Base-by-base conservation (phyloP, 169 alveolate species). In the Babesia bovis region DNA sequence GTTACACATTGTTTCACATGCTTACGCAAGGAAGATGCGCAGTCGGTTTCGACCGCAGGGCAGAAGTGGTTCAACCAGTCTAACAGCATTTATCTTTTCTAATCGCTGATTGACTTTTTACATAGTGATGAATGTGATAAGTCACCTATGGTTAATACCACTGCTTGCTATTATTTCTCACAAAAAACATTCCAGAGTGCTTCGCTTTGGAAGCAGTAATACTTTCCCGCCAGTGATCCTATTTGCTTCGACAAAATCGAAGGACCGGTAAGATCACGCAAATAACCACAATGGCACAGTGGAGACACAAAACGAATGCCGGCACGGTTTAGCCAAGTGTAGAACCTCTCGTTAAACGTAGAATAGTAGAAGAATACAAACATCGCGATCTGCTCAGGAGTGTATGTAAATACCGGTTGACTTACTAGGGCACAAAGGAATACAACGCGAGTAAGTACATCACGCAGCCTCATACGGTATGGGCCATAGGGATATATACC, bases 401-500 rank as follows among this genome's bases (percentile, higher is more conserved):
- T 12, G 19, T 5, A 26, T 36, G 6, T 17, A 13, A 17, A 13
- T 47, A 47, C 17, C 12, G 17, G 6, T 47, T 17, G 21, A 56
- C 66, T 13, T 3, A 56, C 69, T 25, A 23, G 25, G 3, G 41
- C n/a, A 19, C 52, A 21, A 19, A 59, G 23, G 51, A 63, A 63
- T 4, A 44, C 28, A 15, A 30, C 30, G 51, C 73, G 42, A 1
- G 47, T 44, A 13, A 63, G 6, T 45, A 47, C 21, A 35, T 63
- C 73, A 17, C 73, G 58, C 17, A 44, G 45, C 41, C 73, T 42
- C 49, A 35, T 44, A 21, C 73, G 58, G 15, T 63, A 3, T 9
- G 61, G 61, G 19, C 73, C 73, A 33, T 12, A 47, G 23, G 73
- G 73, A 32, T 63, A 63, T 3, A 63, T 23, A 23, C 73, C 61